Percentiles rank a stretch among this genome's conserved stretches.
phyloP scores from a whole-genome alignment of 164 flowering plant genomes.

The Kingdonia uniflora region DNA sequence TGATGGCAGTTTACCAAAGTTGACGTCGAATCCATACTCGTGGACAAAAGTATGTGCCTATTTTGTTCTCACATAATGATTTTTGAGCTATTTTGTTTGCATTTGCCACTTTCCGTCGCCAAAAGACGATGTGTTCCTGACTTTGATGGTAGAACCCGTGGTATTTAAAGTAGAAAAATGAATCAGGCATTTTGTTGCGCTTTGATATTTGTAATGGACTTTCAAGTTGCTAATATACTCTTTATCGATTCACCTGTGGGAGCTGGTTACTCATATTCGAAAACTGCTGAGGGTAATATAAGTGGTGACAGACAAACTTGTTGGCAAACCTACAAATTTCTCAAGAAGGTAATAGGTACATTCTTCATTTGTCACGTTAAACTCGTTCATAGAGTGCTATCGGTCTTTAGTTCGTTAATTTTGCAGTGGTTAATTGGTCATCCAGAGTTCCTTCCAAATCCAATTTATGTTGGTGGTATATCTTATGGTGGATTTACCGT shows the following conservation, averaged over 20 bases:
- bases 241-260: conserved; percentile 1
- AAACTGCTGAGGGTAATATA: neutral
- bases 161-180: too few species aligned
- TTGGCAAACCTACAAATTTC: neutral
- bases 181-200: neutral
- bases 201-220: too few species aligned
- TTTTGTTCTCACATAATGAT: too few species aligned
- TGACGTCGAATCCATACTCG: too few species aligned
- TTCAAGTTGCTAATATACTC: neutral
- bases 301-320: neutral
- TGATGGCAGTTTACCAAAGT: too few species aligned
- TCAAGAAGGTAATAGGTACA: neutral
- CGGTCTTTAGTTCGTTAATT: neutral
- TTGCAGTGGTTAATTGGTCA: conserved; percentile 11
- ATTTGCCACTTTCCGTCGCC: too few species aligned
- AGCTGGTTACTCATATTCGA: conserved; percentile 1
- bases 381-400: neutral
- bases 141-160: too few species aligned
- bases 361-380: neutral
- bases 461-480: conserved; percentile 26
- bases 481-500: conserved; percentile 25
- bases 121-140: too few species aligned
- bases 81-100: too few species aligned
- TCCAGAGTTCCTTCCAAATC: conserved; percentile 19
- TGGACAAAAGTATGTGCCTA: too few species aligned